Conservation (phyloP, 371 early-diverging fungal genomes). For the Basidiobolus meristosporus region DNA sequence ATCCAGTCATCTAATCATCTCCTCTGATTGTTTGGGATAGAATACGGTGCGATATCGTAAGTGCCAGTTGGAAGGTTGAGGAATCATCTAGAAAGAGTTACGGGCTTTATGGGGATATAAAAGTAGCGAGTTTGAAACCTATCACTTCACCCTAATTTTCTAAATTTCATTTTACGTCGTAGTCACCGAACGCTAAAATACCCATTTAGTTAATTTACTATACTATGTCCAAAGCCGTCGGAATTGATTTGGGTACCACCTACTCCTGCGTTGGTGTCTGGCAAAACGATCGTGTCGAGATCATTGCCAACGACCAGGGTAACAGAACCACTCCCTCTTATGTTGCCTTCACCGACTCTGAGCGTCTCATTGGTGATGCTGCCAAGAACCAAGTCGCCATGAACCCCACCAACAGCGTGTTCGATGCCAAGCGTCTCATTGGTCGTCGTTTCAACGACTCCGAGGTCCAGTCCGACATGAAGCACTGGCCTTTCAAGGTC, state of each 20-base stretch:
- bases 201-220: too few relatives aligned
- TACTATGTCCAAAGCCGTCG: slow-evolving; percentile 21
- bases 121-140: too few relatives aligned
- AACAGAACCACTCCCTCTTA: slow-evolving; percentile 96
- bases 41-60: too few relatives aligned
- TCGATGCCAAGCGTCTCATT: slow-evolving; percentile 90
- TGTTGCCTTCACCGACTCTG: slow-evolving; percentile 75
- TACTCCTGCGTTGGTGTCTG: slow-evolving; percentile 98
- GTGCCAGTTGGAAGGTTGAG: too few relatives aligned
- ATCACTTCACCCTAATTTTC: too few relatives aligned
- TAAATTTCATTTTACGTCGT: too few relatives aligned
- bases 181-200: too few relatives aligned
- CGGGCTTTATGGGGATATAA: too few relatives aligned
- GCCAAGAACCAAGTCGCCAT: slow-evolving; percentile 61
- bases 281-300: slow-evolving; percentile 85
- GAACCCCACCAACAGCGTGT: slow-evolving; percentile 79
- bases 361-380: slow-evolving; percentile 86
- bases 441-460: slow-evolving; percentile 71
- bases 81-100: too few relatives aligned
- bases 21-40: too few relatives aligned
- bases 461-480: slow-evolving; percentile 70
- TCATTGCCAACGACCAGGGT: slow-evolving; percentile 90
- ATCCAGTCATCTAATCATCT: too few relatives aligned
- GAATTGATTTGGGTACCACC: slow-evolving; percentile 98
- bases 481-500: slow-evolving; percentile 84